phyloP scores from a whole-genome alignment of 768 basidiomycete species.

The Boletus speciosus region DNA sequence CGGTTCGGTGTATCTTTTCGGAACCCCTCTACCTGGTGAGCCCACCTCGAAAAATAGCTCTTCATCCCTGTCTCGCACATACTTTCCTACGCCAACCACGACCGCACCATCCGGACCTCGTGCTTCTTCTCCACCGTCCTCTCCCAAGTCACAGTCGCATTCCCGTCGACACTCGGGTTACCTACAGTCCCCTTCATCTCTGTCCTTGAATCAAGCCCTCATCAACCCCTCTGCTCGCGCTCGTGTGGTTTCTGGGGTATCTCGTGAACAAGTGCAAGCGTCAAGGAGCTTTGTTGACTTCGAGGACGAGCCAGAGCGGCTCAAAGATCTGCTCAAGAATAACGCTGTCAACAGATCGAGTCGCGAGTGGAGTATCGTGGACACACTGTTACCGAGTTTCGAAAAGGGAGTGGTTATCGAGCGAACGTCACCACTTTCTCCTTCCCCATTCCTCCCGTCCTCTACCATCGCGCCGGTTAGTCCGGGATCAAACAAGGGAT shows the following conservation, averaged over 20 bases:
- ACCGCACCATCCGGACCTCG: slow-evolving; percentile 7
- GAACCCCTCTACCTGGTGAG: slow-evolving; percentile 23
- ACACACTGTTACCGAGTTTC: slow-evolving; percentile 28
- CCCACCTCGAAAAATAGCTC: slow-evolving; percentile 3
- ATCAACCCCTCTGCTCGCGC: slow-evolving; percentile 57
- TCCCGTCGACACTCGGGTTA: slow-evolving; percentile 29
- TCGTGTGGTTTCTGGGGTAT: slow-evolving; percentile 69
- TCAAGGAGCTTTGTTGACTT: slow-evolving; percentile 78
- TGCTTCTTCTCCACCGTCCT: slow-evolving; percentile 19
- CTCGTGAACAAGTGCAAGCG: slow-evolving; percentile 67
- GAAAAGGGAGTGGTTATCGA: slow-evolving; percentile 30
- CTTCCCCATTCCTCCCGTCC: slow-evolving; percentile 10
- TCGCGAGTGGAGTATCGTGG: slow-evolving; percentile 30
- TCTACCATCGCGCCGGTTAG: slow-evolving; percentile 8
- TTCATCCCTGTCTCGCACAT: slow-evolving; percentile 14
- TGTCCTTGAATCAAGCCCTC: slow-evolving; percentile 37
- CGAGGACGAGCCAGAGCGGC: slow-evolving; percentile 73
- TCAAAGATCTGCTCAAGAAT: slow-evolving; percentile 70
- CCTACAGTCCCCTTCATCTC: slow-evolving; percentile 36
- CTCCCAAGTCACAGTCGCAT: slow-evolving; percentile 16
- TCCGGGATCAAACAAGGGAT: slow-evolving; percentile 17
- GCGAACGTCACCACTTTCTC: slow-evolving; percentile 11
- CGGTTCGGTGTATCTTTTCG: slow-evolving; percentile 29
- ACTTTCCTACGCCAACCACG: neutral
- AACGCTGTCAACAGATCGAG: slow-evolving; percentile 36